Evolutionary conservation across 1,284 basidiomycete genomes (phyloP), one percentile per base, ranked within the genome.

Genomic region (Ustilago lituana): DNA sequence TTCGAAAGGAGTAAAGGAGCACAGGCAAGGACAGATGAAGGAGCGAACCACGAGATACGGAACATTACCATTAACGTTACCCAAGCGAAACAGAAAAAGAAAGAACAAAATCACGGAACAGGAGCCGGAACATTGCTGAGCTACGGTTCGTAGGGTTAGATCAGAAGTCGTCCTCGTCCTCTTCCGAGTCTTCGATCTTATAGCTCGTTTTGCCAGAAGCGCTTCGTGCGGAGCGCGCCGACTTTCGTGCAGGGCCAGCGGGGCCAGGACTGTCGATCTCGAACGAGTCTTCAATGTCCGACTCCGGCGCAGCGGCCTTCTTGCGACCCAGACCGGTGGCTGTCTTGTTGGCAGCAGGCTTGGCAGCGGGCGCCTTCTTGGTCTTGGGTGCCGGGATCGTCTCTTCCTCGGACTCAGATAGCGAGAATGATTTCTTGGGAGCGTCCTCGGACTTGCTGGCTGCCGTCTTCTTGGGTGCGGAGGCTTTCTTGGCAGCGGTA

Each of bases 381-480:
- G 55, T 23, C 47, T 65, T 59, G 37, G 70, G 50, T 11, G 68
- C 45, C 4, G 62, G 14, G 9, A 62, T 37, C 12, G 60, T 37
- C 33, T 76, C 72, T 6, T 73, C 62, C 6, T 77, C 69, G 40
- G 49, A 60, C 26, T 70, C 72, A n/a, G 62, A 60, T 9, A 68
- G 48, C 5, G 58, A 65, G 41, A 72, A 62, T 6, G 64, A 20
- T n/a, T n/a, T n/a, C 43, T 67, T 67, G 41, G 44, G 47, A 0
- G 44, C 45, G 33, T 55, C 47, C 37, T 58, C 57, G 37, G 55
- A 33, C 55, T 65, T 68, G 43, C 40, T 50, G 17, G 60, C 52
- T 12, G 50, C 40, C 4, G 46, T 19, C n/a, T 55, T 54, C 47
- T 43, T 62, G 8, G 61, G 35, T 10, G 49, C 44, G 17, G 54